Conservation (phyloP, 2,329 filamentous ascomycete genomes). For the Neophaeococcomyces mojaviensis region DNA sequence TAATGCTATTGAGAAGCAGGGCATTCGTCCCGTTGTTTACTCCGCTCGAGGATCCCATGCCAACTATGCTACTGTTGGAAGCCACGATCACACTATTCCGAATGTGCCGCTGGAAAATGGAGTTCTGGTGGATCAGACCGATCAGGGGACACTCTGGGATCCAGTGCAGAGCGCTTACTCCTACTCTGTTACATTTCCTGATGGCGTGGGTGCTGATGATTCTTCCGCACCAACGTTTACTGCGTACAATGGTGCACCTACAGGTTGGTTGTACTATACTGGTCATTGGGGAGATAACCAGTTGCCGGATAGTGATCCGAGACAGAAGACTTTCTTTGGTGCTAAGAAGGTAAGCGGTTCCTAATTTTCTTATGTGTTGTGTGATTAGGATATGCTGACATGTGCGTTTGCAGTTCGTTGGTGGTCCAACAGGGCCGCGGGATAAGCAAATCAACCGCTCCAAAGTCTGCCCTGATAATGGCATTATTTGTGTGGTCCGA, state of each 20-base stretch:
- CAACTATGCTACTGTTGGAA: slow-evolving; percentile 51
- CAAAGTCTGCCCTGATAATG: slow-evolving; percentile 45
- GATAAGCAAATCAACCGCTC: slow-evolving; percentile 52
- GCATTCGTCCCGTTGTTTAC: slow-evolving; percentile 49
- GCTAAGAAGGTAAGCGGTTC: slow-evolving; percentile 36
- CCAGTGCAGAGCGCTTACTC: slow-evolving; percentile 48
- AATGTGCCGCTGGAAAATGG: slow-evolving; percentile 38
- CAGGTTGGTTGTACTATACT: slow-evolving; percentile 49
- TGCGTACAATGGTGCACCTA: slow-evolving; percentile 42
- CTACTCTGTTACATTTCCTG: slow-evolving; percentile 43
- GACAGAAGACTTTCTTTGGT: slow-evolving; percentile 36
- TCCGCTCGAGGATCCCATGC: slow-evolving; percentile 57
- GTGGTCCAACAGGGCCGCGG: slow-evolving; percentile 54
- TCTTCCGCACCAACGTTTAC: slow-evolving; percentile 35
- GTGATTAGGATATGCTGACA: too few relatives aligned
- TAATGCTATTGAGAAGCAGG: slow-evolving; percentile 42
- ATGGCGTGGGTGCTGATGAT: neutral
- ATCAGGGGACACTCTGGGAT: slow-evolving; percentile 53
- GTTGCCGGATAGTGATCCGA: slow-evolving; percentile 44
- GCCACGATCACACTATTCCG: slow-evolving; percentile 58
- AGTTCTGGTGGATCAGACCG: slow-evolving; percentile 49
- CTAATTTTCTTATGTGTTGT: too few relatives aligned
- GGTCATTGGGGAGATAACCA: slow-evolving; percentile 58
- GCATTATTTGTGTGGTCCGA: slow-evolving; percentile 10
- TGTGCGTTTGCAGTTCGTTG: slow-evolving; percentile 31